phyloP scores from a whole-genome alignment of 371 early-diverging fungal species.

The Mucor lusitanicus region DNA sequence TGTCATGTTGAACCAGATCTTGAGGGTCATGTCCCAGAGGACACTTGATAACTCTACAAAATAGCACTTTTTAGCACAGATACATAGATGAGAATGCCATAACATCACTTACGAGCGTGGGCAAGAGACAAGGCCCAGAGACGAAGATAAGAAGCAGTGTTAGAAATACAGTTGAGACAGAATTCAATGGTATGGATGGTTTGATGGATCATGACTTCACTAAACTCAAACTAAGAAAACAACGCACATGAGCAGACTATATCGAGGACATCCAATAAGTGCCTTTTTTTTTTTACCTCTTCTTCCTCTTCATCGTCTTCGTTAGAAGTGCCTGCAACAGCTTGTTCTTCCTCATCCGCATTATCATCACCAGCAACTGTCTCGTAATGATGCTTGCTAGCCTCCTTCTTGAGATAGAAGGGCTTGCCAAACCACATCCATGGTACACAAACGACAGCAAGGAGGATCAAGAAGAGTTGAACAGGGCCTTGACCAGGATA shows the following conservation, averaged over 20 bases:
- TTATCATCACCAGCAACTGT: slow-evolving; percentile 37
- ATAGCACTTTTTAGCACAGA: background rate
- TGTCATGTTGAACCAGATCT: slow-evolving; percentile 58
- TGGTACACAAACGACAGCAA: slow-evolving; percentile 92
- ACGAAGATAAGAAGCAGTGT: slow-evolving; percentile 99
- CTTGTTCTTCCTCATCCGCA: slow-evolving; percentile 29
- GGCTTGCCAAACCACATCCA: slow-evolving; percentile 99
- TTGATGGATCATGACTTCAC: slow-evolving; percentile 94
- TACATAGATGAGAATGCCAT: too few relatives aligned
- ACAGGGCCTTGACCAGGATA: slow-evolving; percentile 86
- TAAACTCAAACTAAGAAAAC: slow-evolving; percentile 76
- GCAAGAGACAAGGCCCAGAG: slow-evolving; percentile 99
- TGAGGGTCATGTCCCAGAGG: slow-evolving; percentile 94
- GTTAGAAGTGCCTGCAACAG: slow-evolving; percentile 9
- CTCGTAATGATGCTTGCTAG: slow-evolving; percentile 78
- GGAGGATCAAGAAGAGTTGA: slow-evolving; percentile 81
- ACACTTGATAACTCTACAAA: slow-evolving; percentile 90
- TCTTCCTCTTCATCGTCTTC: slow-evolving; percentile 9
- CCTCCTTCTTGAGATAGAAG: slow-evolving; percentile 75
- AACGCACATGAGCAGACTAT: background rate
- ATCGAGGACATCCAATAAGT: background rate
- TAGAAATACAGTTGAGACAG: slow-evolving; percentile 96
- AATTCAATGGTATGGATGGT: slow-evolving; percentile 99
- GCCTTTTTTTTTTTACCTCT: background rate
- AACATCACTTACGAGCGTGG: slow-evolving; percentile 81